Conservation (phyloP, 129 eudicot species). For the Helianthus tuberosus region DNA sequence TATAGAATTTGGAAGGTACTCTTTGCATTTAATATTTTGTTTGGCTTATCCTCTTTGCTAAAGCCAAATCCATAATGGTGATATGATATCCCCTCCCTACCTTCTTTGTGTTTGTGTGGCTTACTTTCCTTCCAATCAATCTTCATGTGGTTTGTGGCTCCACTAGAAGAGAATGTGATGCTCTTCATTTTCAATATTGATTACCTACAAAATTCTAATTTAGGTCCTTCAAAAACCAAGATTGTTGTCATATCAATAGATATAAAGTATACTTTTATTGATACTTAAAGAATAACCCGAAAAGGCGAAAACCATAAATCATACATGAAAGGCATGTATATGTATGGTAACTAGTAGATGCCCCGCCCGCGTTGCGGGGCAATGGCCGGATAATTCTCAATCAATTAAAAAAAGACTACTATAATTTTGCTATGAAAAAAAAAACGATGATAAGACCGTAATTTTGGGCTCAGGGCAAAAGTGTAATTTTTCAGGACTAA, state of each 20-base stretch:
- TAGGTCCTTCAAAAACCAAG: constrained; percentile 16
- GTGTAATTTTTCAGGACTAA: too few species aligned
- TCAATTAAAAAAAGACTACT: too few species aligned
- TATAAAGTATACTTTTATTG: background rate
- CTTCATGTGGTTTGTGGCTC: constrained; percentile 35
- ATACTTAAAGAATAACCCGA: background rate
- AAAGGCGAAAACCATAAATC: background rate
- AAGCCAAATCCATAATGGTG: constrained; percentile 25
- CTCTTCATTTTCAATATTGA: constrained; percentile 34
- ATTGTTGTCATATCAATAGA: constrained; percentile 17
- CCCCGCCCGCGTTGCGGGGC: too few species aligned
- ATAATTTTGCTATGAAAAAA: too few species aligned
- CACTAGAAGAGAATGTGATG: constrained; percentile 31
- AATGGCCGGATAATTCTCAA: too few species aligned
- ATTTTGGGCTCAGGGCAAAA: too few species aligned
- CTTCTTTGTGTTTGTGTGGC: constrained; percentile 34
- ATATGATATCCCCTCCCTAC: constrained; percentile 22
- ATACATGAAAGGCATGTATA: background rate
- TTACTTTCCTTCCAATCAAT: constrained; percentile 39
- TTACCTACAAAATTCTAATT: constrained; percentile 7
- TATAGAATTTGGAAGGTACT: constrained; percentile 1
- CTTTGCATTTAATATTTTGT: constrained; percentile 33
- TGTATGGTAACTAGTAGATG: background rate
- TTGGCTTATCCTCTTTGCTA: constrained; percentile 31
- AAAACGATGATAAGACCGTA: too few species aligned